phyloP scores from a whole-genome alignment of 75 land plant genomes.

The Selaginella moellendorffii region DNA sequence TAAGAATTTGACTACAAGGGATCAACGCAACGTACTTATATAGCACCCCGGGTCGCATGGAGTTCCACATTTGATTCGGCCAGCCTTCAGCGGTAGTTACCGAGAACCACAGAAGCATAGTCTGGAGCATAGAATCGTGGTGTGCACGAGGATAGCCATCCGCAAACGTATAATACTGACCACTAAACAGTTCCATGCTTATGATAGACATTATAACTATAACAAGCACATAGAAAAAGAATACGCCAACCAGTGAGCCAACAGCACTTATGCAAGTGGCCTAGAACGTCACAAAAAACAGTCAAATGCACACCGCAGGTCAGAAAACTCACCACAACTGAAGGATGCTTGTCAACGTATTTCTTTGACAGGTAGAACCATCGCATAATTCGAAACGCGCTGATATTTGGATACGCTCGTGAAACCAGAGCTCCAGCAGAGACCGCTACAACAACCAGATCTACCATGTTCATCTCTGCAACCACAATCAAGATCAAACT shows the following conservation, averaged over 20 bases:
- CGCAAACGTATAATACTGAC: constrained; percentile 11
- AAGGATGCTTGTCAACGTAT: too few species aligned
- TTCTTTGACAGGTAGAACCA: too few species aligned
- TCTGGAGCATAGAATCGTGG: constrained; percentile 13
- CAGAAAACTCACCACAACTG: constrained; percentile 1
- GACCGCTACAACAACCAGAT: constrained; percentile 16
- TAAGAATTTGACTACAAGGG: too few species aligned
- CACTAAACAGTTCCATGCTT: constrained; percentile 25
- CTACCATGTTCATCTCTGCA: constrained; percentile 28
- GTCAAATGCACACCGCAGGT: neutral
- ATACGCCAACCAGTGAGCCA: constrained; percentile 14
- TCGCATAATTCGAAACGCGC: too few species aligned
- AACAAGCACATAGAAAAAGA: constrained; percentile 18
- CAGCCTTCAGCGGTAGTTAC: too few species aligned
- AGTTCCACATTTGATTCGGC: too few species aligned
- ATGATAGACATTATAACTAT: constrained; percentile 20
- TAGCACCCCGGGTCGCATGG: constrained; percentile 13
- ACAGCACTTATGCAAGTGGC: constrained; percentile 15
- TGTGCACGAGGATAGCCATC: constrained; percentile 24
- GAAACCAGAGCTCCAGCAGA: constrained; percentile 14
- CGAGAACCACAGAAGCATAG: constrained; percentile 21
- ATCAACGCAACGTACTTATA: constrained; percentile 16
- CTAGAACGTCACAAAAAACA: constrained; percentile 11
- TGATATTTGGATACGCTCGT: constrained; percentile 18
- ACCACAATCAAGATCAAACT: too few species aligned